phyloP scores from a whole-genome alignment of 2,329 filamentous ascomycete genomes.

The Cladosporium sp. region DNA sequence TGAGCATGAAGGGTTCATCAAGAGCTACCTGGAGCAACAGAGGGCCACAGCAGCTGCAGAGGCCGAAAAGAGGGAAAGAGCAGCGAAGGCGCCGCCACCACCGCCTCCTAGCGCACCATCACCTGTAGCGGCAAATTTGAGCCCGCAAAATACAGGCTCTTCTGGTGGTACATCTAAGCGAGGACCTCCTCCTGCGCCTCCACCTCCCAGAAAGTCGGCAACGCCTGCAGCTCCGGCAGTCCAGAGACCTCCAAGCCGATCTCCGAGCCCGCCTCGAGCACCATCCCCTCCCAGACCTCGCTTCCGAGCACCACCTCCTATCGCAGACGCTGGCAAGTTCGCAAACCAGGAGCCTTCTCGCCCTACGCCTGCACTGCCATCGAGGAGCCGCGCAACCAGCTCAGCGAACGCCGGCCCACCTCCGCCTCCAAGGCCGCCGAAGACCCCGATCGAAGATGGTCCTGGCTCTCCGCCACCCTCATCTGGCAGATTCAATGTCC shows the following conservation, averaged over 20 bases:
- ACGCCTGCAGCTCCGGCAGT: conserved; percentile 37
- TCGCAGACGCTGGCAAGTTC: conserved; percentile 86
- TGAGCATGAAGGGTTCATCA: conserved; percentile 64
- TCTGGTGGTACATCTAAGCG: conserved; percentile 51
- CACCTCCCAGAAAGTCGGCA: conserved; percentile 36
- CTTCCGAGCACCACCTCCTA: conserved; percentile 80
- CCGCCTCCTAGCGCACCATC: conserved; percentile 50
- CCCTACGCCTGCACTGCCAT: conserved; percentile 39
- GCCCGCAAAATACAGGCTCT: conserved; percentile 58
- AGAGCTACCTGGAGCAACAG: conserved; percentile 60
- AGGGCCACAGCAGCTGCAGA: conserved; percentile 49
- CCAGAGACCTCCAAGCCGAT: conserved; percentile 46
- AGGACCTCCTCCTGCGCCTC: conserved; percentile 57
- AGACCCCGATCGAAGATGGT: conserved; percentile 59
- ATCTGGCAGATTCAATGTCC: conserved; percentile 61
- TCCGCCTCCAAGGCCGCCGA: conserved; percentile 44
- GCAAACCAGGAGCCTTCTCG: conserved; percentile 54
- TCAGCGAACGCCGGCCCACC: conserved; percentile 47
- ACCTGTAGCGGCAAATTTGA: conserved; percentile 39
- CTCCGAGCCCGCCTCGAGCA: conserved; percentile 59
- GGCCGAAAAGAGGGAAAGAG: conserved; percentile 43
- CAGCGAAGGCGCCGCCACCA: conserved; percentile 56
- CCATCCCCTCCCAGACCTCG: conserved; percentile 64
- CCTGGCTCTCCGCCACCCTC: conserved; percentile 13
- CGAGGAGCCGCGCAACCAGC: conserved; percentile 51